Evolutionary conservation across 768 basidiomycete species (phyloP).

Genomic region (Lactifluus subvellereus): DNA sequence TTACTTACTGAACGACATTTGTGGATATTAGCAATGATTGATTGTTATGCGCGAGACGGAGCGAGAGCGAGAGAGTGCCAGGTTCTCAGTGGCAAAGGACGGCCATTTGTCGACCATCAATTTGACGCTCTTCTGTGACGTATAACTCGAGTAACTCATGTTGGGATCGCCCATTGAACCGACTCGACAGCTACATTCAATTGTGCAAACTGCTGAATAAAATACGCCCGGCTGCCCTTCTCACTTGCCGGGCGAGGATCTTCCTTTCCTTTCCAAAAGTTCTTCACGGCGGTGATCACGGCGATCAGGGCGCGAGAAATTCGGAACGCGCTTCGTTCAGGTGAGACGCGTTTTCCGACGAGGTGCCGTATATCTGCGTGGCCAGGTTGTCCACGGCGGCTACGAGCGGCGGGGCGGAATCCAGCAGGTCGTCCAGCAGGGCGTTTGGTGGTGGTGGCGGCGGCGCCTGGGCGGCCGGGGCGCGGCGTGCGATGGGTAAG

Average conservation of each 20-base stretch:
- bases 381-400: constrained; percentile 19
- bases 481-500: neutral
- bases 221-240: constrained; percentile 15
- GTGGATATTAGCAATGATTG: neutral
- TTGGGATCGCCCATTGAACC: constrained; percentile 3
- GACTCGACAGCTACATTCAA: constrained; percentile 13
- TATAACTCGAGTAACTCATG: neutral
- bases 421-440: constrained; percentile 17
- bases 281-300: constrained; percentile 15
- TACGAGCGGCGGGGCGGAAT: constrained; percentile 18
- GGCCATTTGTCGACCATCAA: neutral
- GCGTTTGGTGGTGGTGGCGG: neutral
- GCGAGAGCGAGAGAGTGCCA: neutral
- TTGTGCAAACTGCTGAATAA: constrained; percentile 8
- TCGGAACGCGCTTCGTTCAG: constrained; percentile 10
- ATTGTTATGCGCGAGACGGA: neutral
- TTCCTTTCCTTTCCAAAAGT: constrained; percentile 17
- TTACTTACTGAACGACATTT: neutral
- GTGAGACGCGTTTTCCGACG: constrained; percentile 1
- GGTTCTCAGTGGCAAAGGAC: neutral
- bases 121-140: neutral
- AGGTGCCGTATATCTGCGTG: constrained; percentile 9
- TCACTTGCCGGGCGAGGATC: neutral
- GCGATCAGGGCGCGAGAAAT: constrained; percentile 13
- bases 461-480: neutral